These are phyloP conservation scores for Amauroascus verrucosus DNA, from an alignment of 2,329 filamentous ascomycete species.

Conservation along the genomic window DNA sequence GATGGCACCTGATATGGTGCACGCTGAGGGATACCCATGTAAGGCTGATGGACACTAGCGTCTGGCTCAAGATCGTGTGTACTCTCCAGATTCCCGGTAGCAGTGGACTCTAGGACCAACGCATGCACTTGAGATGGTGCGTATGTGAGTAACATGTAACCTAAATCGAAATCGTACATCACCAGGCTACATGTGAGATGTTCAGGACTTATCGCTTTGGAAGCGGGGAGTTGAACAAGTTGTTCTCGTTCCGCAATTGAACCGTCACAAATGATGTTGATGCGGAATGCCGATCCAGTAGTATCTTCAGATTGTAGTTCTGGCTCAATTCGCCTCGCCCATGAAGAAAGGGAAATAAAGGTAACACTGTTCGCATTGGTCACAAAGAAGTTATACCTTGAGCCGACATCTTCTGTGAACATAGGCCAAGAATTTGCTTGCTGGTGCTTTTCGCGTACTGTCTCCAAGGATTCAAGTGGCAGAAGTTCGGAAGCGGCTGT, in stretches of 20 bases:
- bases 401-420: slow-evolving; percentile 47
- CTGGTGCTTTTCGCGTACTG: slow-evolving; percentile 24
- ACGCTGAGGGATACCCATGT: slow-evolving; percentile 26
- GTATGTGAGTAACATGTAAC: slow-evolving; percentile 47
- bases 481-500: slow-evolving; percentile 36
- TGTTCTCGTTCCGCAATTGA: slow-evolving; percentile 41
- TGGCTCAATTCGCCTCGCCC: slow-evolving; percentile 47
- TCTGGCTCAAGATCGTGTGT: slow-evolving; percentile 24
- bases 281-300: slow-evolving; percentile 46
- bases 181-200: slow-evolving; percentile 42
- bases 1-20: slow-evolving; percentile 36
- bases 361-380: slow-evolving; percentile 46
- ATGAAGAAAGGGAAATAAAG: slow-evolving; percentile 47
- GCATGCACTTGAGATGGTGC: slow-evolving; percentile 41
- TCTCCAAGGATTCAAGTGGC: slow-evolving; percentile 38
- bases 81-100: slow-evolving; percentile 22
- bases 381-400: slow-evolving; percentile 50
- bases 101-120: slow-evolving; percentile 43
- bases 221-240: slow-evolving; percentile 30
- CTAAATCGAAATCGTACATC: slow-evolving; percentile 47
- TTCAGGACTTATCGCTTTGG: slow-evolving; percentile 17
- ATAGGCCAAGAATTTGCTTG: slow-evolving; percentile 38
- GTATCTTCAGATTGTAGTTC: slow-evolving; percentile 45
- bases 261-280: slow-evolving; percentile 46
- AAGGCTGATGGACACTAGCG: slow-evolving; percentile 18